These are phyloP conservation scores for Pichia sp. DNA, from an alignment of 1,139 yeast species.

Conservation along the genomic window DNA sequence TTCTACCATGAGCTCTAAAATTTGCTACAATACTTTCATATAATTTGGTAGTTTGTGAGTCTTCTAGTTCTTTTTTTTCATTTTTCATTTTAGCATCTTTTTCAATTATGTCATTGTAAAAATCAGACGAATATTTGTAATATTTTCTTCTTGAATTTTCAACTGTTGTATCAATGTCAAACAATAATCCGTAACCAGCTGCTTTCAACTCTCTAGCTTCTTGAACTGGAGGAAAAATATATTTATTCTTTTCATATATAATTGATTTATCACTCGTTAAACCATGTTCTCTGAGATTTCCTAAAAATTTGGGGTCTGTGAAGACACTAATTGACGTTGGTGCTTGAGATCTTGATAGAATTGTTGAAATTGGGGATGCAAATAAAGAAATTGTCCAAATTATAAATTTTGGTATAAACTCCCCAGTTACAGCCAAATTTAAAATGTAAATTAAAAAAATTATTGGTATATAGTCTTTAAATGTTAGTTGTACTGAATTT, in stretches of 20 bases:
- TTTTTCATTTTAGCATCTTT: constrained; percentile 25
- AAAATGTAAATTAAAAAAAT: constrained; percentile 2
- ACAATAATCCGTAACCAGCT: constrained; percentile 46
- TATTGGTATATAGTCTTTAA: constrained; percentile 5
- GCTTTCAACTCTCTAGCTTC: constrained; percentile 56
- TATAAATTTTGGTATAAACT: constrained; percentile 3
- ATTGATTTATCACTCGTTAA: constrained; percentile 25
- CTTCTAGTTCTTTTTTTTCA: constrained; percentile 19
- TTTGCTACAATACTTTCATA: constrained; percentile 45
- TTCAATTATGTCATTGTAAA: constrained; percentile 8
- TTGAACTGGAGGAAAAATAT: constrained; percentile 63
- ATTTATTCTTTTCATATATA: constrained; percentile 42
- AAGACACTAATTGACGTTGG: constrained; percentile 7
- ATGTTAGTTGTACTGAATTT: background rate
- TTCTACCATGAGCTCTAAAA: constrained; percentile 61
- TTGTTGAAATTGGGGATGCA: background rate
- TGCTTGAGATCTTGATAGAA: background rate
- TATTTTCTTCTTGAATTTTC: constrained; percentile 36
- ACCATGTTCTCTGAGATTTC: constrained; percentile 6
- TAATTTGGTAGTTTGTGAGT: constrained; percentile 21
- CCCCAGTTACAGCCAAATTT: constrained; percentile 7
- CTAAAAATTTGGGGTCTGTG: constrained; percentile 9
- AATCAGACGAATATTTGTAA: constrained; percentile 36
- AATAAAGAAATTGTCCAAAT: background rate
- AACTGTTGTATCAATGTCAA: constrained; percentile 31